Percentiles rank a stretch among this genome's conserved stretches.
Conservation (phyloP, 2,329 filamentous ascomycete species). For the Laburnicola sp. region DNA sequence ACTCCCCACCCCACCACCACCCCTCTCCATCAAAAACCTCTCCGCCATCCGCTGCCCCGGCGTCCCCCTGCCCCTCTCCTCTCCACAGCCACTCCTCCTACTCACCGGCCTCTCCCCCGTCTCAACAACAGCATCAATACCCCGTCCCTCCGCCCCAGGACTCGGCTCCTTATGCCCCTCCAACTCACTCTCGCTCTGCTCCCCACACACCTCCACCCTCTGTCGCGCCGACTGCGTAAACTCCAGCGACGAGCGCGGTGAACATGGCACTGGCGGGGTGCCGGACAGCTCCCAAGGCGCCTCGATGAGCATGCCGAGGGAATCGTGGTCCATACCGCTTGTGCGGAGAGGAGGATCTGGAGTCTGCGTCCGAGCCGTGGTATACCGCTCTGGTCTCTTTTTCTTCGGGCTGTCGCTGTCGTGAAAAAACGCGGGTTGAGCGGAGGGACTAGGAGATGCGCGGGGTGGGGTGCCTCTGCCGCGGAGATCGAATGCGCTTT, state of each 20-base stretch:
- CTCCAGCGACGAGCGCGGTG: conserved; percentile 8
- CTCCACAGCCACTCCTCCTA: neutral
- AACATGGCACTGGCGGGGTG: neutral
- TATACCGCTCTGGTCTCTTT: neutral
- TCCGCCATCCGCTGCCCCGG: conserved; percentile 40
- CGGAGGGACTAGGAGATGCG: neutral
- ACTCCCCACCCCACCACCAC: conserved; percentile 8
- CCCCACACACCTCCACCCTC: conserved; percentile 8
- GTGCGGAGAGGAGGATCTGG: neutral
- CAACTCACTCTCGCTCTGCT: conserved; percentile 20
- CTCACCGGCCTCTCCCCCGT: conserved; percentile 4
- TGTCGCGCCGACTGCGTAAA: neutral
- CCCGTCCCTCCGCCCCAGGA: conserved; percentile 15
- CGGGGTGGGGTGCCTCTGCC: conserved; percentile 1
- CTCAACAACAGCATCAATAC: conserved; percentile 17
- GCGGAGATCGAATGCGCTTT: conserved; percentile 41
- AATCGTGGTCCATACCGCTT: conserved; percentile 10
- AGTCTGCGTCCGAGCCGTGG: neutral
- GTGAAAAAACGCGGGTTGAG: neutral
- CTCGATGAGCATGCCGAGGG: conserved; percentile 13
- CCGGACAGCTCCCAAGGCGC: conserved; percentile 14
- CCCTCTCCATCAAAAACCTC: conserved; percentile 32
- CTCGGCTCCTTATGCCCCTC: conserved; percentile 21
- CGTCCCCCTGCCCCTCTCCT: conserved; percentile 11
- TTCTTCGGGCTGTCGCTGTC: neutral